Evolutionary conservation across 1,284 basidiomycete genomes (phyloP).

Genomic region (Moesziomyces antarcticus): DNA sequence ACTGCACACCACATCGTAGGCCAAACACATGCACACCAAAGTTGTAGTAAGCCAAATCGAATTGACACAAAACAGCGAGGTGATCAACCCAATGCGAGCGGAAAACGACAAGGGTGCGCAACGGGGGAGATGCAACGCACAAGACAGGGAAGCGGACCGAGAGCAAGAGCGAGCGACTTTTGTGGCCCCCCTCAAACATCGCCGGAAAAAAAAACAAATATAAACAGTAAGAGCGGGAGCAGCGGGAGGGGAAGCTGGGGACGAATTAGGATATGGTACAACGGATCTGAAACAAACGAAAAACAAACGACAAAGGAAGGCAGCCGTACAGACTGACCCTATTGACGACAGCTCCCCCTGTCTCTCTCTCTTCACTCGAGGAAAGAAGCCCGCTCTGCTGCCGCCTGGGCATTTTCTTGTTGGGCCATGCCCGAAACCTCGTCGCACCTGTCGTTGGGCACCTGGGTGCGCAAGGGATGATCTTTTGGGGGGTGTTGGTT

Average conservation of each 20-base stretch:
- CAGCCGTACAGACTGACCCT: not conserved
- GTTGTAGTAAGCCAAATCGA: too few relatives aligned
- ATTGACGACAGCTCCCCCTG: slow-evolving; percentile 4
- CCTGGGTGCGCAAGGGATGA: slow-evolving; percentile 8
- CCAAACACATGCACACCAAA: too few relatives aligned
- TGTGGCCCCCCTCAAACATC: slow-evolving; percentile 4
- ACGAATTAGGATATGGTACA: slow-evolving; percentile 30
- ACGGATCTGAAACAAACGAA: slow-evolving; percentile 16
- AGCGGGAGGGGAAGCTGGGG: not conserved
- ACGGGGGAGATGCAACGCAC: too few relatives aligned
- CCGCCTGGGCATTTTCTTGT: not conserved
- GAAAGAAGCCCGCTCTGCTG: slow-evolving; percentile 1
- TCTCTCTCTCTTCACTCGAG: not conserved
- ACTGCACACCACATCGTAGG: too few relatives aligned
- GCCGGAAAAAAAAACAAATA: slow-evolving; percentile 8
- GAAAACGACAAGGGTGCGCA: not conserved
- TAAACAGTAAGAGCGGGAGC: slow-evolving; percentile 2
- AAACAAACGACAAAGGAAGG: not conserved
- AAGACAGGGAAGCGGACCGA: not conserved
- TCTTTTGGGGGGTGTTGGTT: slow-evolving; percentile 16
- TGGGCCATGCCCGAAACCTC: too few relatives aligned
- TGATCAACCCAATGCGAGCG: not conserved
- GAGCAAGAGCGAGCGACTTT: slow-evolving; percentile 8
- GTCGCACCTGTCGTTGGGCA: too few relatives aligned
- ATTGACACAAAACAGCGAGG: too few relatives aligned